Percentiles rank a stretch among this genome's conserved stretches.
Conservation (phyloP, 805 yeast genomes). For the Starmerella cellae region DNA sequence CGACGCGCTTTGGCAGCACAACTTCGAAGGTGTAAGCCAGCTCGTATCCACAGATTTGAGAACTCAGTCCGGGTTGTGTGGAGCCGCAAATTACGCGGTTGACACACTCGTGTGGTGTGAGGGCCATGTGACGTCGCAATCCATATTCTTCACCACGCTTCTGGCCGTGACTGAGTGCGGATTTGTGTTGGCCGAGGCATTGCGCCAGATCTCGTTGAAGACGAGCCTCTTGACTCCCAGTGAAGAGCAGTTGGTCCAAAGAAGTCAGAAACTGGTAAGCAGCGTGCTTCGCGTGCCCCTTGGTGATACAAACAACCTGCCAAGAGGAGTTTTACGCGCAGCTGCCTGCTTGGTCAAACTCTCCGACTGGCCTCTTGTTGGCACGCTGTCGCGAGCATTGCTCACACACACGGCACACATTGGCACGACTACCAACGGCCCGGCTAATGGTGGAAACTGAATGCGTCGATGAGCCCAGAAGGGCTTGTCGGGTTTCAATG, state of each 20-base stretch:
- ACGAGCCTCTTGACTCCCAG: slow-evolving; percentile 11
- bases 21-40: slow-evolving; percentile 28
- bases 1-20: slow-evolving; percentile 31
- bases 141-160: slow-evolving; percentile 28
- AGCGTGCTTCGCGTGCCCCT: slow-evolving; percentile 9
- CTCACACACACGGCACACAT: slow-evolving; percentile 7
- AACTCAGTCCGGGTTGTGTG: slow-evolving; percentile 24
- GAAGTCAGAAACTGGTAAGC: slow-evolving; percentile 15
- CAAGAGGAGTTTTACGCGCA: slow-evolving; percentile 11
- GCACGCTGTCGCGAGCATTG: slow-evolving; percentile 12
- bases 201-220: slow-evolving; percentile 11
- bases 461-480: too few species aligned
- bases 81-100: slow-evolving; percentile 29
- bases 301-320: slow-evolving; percentile 2
- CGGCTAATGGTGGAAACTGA: not conserved
- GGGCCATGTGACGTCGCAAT: slow-evolving; percentile 27
- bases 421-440: not conserved
- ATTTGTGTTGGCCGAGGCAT: slow-evolving; percentile 27
- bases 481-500: too few species aligned
- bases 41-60: slow-evolving; percentile 21
- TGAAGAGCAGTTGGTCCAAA: slow-evolving; percentile 19
- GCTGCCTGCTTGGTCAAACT: slow-evolving; percentile 14
- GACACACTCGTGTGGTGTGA: slow-evolving; percentile 31
- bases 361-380: slow-evolving; percentile 17
- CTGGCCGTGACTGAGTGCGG: slow-evolving; percentile 29